phyloP scores from a whole-genome alignment of 768 basidiomycete genomes.

The Serendipita sp. region DNA sequence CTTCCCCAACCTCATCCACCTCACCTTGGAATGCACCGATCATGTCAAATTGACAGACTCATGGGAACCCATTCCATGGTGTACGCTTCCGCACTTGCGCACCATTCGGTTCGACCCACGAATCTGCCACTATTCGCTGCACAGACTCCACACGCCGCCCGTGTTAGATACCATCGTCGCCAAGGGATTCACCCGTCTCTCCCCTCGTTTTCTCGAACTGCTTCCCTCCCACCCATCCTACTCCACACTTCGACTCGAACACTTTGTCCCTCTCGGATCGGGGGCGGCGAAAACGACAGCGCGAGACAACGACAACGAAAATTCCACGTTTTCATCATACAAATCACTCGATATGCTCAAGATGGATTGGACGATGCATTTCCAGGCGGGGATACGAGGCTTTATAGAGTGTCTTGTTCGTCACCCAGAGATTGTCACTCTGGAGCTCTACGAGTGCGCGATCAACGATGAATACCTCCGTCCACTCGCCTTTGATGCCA shows the following conservation, averaged over 20 bases:
- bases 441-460: not conserved
- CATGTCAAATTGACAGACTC: not conserved
- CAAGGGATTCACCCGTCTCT: not conserved
- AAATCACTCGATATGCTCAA: not conserved
- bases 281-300: too few relatives aligned
- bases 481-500: not conserved
- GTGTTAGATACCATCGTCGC: not conserved
- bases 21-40: not conserved
- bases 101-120: not conserved
- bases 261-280: not conserved
- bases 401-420: not conserved
- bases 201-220: not conserved
- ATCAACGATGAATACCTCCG: not conserved
- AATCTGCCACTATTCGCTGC: conserved; percentile 2
- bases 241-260: not conserved
- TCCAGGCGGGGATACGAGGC: not conserved
- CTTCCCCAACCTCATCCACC: not conserved
- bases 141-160: not conserved
- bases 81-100: not conserved
- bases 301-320: too few relatives aligned
- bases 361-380: not conserved
- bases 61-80: not conserved
- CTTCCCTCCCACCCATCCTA: not conserved
- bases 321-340: not conserved
- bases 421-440: not conserved